These are phyloP conservation scores for Salix brachista DNA, from an alignment of 345 rosid species.

Conservation along the genomic window DNA sequence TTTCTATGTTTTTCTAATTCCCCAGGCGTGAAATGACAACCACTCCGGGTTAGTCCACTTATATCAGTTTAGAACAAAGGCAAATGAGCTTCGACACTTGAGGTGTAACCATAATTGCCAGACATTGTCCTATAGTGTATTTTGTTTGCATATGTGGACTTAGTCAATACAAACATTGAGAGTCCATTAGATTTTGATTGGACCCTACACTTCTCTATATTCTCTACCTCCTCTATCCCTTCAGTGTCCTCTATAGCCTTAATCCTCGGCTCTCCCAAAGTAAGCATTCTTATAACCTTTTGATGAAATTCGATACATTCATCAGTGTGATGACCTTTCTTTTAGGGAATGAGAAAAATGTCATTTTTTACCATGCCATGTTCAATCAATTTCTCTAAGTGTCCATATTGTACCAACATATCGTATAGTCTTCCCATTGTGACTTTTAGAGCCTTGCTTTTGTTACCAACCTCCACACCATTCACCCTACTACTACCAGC, in stretches of 20 bases:
- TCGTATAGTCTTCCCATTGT: rapidly evolving
- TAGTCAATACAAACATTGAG: neutral
- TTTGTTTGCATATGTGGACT: neutral
- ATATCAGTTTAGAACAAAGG: too few species aligned
- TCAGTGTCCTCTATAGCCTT: rapidly evolving
- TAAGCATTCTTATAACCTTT: neutral
- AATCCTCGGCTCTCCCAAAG: neutral
- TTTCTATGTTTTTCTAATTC: too few species aligned
- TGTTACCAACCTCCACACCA: rapidly evolving
- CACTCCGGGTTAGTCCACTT: too few species aligned
- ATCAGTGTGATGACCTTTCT: neutral
- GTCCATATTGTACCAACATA: neutral
- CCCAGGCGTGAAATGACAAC: too few species aligned
- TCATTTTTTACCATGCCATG: rapidly evolving
- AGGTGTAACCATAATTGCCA: neutral
- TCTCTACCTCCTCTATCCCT: too few species aligned
- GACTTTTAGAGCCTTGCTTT: rapidly evolving
- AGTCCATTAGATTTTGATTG: neutral
- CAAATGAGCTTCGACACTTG: too few species aligned
- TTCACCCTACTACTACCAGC: neutral
- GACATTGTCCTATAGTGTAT: neutral
- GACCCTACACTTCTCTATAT: too few species aligned
- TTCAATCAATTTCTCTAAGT: rapidly evolving
- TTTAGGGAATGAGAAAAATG: neutral
- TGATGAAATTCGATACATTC: neutral